Percentiles rank a stretch among this genome's conserved stretches.
Evolutionary conservation across 371 early-diverging fungal species (phyloP).

Genomic region (Mucor piriformis): DNA sequence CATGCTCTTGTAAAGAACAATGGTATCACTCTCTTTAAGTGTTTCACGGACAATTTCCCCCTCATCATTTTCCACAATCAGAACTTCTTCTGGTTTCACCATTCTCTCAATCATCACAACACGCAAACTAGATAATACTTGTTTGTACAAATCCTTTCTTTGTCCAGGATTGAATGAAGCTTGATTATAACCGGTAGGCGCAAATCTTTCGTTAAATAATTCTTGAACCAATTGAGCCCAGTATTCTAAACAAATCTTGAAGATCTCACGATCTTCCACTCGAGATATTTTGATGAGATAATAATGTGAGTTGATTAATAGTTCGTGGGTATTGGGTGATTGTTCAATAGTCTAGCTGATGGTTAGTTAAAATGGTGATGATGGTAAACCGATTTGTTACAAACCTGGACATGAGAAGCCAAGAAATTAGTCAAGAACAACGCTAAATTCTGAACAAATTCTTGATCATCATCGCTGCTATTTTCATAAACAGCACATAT

Average conservation of each 20-base stretch:
- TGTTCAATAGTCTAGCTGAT: slow-evolving; percentile 46
- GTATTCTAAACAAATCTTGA: slow-evolving; percentile 97
- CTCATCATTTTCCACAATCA: slow-evolving; percentile 99
- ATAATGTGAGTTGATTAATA: slow-evolving; percentile 79
- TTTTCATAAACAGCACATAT: slow-evolving; percentile 77
- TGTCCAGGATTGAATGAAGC: slow-evolving; percentile 31
- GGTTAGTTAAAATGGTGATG: neutral
- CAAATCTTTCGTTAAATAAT: slow-evolving; percentile 74
- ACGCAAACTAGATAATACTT: slow-evolving; percentile 81
- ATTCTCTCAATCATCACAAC: slow-evolving; percentile 94
- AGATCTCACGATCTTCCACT: slow-evolving; percentile 95
- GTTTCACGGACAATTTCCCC: slow-evolving; percentile 99
- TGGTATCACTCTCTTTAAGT: slow-evolving; percentile 98
- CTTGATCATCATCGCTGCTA: slow-evolving; percentile 85
- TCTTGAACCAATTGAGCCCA: slow-evolving; percentile 91
- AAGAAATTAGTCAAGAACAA: slow-evolving; percentile 84
- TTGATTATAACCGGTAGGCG: slow-evolving; percentile 6
- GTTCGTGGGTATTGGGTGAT: slow-evolving; percentile 58
- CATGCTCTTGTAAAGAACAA: slow-evolving; percentile 98
- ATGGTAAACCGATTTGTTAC: neutral
- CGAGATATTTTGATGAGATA: slow-evolving; percentile 89
- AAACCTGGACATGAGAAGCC: slow-evolving; percentile 77
- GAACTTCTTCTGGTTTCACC: slow-evolving; percentile 97
- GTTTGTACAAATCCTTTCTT: slow-evolving; percentile 71
- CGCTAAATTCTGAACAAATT: slow-evolving; percentile 59